Evolutionary conservation across 169 alveolate genomes (phyloP), one percentile per base, ranked within the genome.

Genomic region (Plasmodium malariae): DNA sequence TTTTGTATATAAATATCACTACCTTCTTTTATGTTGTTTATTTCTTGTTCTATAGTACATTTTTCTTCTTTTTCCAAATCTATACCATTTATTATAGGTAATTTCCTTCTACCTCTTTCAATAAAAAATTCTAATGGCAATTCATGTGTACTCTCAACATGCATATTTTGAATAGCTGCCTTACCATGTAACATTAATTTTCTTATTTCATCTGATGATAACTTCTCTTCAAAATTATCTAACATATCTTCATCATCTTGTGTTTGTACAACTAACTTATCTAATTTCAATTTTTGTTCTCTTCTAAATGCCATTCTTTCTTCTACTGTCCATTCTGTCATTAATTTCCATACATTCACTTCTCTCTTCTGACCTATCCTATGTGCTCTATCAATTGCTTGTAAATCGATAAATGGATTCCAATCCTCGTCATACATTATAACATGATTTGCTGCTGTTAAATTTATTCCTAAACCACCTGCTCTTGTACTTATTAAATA

Each of bases 351-450:
- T 30, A 99, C 99, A 88, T 96, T 97, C 32, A 99, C 99, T 62
- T 95, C 97, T 76, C 99, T 97, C 51, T 98, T 97, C 95, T 99
- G 99, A 9, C 99, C 99, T 34, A 98, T 98, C 70, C 99, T 94
- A 92, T 98, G 99, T 9, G 99, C 99, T 73, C 99, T 96, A 92
- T 98, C 99, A 2, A 98, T 97, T 7, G 99, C 99, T 87, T 99
- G 99, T 11, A 98, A 97, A 94, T 99, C 99, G 94, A 98, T 98
- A 74, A 99, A 95, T 0, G 99, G 99, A 91, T 98, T 98, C 99
- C 99, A 99, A 93, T 99, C 99, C 92, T 98, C 99, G 94, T 99
- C 99, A 89, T 97, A 98, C 96, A 99, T 96, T 28, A 98, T 98
- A 54, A 99, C 99, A 60, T 98, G 99, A 95, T 99, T 99, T 11